phyloP scores from a whole-genome alignment of 148 eudicot species.

The Rhododendron henanense region DNA sequence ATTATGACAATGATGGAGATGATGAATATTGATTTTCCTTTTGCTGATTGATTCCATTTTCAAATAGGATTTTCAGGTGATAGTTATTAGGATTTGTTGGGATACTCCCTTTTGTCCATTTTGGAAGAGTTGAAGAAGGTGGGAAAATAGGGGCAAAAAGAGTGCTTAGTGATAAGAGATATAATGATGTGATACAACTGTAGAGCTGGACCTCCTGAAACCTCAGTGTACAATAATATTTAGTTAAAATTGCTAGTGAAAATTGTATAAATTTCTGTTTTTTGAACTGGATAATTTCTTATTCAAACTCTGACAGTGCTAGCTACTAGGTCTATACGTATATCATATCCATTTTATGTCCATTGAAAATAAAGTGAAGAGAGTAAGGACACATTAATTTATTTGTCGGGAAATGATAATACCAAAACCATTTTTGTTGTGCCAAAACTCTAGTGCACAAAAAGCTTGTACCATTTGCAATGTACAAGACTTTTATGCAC shows the following conservation, averaged over 20 bases:
- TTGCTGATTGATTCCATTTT: not conserved
- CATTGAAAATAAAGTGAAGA: too few relatives aligned
- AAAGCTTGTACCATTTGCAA: too few relatives aligned
- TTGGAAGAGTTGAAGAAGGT: not conserved
- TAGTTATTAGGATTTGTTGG: not conserved
- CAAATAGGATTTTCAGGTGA: not conserved
- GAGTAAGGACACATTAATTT: too few relatives aligned
- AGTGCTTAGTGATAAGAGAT: not conserved
- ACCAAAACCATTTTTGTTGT: too few relatives aligned
- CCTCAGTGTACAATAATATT: not conserved
- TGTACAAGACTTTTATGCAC: too few relatives aligned
- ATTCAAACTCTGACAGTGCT: not conserved
- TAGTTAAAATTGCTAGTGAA: not conserved
- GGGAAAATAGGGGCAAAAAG: not conserved
- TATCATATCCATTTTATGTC: too few relatives aligned
- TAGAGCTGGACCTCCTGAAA: not conserved
- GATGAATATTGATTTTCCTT: conserved; percentile 4
- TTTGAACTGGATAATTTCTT: not conserved
- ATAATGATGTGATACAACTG: not conserved
- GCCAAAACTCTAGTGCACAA: too few relatives aligned
- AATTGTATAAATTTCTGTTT: not conserved
- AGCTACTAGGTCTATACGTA: not conserved
- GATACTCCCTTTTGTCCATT: not conserved
- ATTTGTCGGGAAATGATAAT: not conserved
- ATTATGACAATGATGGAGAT: conserved; percentile 7